Evolutionary conservation across 2,329 filamentous ascomycete species (phyloP).

Genomic region (Coniella lustricola): DNA sequence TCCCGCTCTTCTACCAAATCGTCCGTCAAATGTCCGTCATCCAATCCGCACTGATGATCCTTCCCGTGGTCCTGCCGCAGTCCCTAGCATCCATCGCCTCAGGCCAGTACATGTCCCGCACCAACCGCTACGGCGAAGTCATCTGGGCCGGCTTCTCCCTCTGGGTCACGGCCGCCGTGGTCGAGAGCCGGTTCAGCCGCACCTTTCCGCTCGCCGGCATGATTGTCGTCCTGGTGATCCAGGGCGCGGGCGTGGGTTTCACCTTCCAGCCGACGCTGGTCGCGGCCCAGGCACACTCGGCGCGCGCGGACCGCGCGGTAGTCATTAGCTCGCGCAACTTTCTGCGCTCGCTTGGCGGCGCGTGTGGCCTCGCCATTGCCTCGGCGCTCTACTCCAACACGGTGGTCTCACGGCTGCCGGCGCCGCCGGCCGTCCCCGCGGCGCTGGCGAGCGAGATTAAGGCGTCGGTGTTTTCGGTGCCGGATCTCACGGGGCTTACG

Average conservation of each 20-base stretch:
- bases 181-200: neutral
- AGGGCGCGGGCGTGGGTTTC: constrained; percentile 47
- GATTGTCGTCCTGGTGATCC: constrained; percentile 40
- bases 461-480: constrained; percentile 31
- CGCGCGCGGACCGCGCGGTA: constrained; percentile 51
- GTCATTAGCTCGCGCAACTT: constrained; percentile 59
- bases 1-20: constrained; percentile 54
- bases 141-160: constrained; percentile 38
- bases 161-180: constrained; percentile 27
- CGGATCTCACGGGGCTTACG: constrained; percentile 26
- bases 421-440: constrained; percentile 6
- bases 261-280: constrained; percentile 43
- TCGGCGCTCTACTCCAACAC: constrained; percentile 35
- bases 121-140: constrained; percentile 51
- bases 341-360: constrained; percentile 51
- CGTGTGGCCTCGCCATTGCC: constrained; percentile 50
- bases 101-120: constrained; percentile 51
- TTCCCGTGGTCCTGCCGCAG: constrained; percentile 41
- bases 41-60: constrained; percentile 40
- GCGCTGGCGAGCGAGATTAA: constrained; percentile 30
- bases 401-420: constrained; percentile 27
- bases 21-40: constrained; percentile 22
- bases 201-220: constrained; percentile 27
- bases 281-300: constrained; percentile 50
- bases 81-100: constrained; percentile 36